Evolutionary conservation across 1,284 basidiomycete species (phyloP).

Genomic region (Moesziomyces parantarcticus): DNA sequence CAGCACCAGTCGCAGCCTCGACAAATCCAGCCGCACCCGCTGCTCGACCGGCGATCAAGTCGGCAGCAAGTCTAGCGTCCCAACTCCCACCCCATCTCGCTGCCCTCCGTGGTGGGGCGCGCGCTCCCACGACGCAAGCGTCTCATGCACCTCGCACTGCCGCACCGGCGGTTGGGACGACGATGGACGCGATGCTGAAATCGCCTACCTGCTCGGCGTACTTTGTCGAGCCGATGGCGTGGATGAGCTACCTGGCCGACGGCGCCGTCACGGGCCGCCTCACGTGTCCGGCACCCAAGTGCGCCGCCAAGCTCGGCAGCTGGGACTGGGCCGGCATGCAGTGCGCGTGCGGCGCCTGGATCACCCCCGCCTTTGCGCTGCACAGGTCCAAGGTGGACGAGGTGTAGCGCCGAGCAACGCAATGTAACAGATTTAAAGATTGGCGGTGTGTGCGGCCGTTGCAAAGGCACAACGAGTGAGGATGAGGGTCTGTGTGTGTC

Average conservation of each 20-base stretch:
- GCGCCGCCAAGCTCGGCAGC: slow-evolving; percentile 88
- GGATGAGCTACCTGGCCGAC: slow-evolving; percentile 86
- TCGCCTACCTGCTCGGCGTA: slow-evolving; percentile 86
- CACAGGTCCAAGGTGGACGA: slow-evolving; percentile 90
- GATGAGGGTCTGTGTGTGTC: no score
- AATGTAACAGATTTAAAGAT: no score
- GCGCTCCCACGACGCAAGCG: not conserved
- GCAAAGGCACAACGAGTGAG: not conserved
- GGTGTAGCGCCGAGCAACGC: slow-evolving; percentile 68
- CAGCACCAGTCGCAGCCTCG: no score
- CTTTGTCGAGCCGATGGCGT: slow-evolving; percentile 96
- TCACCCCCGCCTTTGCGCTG: slow-evolving; percentile 83
- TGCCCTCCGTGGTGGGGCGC: slow-evolving; percentile 45
- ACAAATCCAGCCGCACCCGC: no score
- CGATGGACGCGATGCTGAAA: slow-evolving; percentile 41
- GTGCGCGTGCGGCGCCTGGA: slow-evolving; percentile 77
- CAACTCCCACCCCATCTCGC: slow-evolving; percentile 58
- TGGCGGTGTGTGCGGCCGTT: no score
- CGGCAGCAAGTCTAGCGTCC: slow-evolving; percentile 49
- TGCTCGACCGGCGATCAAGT: slow-evolving; percentile 25
- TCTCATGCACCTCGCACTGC: not conserved
- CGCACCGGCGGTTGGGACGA: not conserved
- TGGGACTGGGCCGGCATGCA: slow-evolving; percentile 96
- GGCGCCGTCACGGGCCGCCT: slow-evolving; percentile 88
- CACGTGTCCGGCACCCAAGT: slow-evolving; percentile 88